Conservation (phyloP, 345 rosid species). For the Murraya paniculata region DNA sequence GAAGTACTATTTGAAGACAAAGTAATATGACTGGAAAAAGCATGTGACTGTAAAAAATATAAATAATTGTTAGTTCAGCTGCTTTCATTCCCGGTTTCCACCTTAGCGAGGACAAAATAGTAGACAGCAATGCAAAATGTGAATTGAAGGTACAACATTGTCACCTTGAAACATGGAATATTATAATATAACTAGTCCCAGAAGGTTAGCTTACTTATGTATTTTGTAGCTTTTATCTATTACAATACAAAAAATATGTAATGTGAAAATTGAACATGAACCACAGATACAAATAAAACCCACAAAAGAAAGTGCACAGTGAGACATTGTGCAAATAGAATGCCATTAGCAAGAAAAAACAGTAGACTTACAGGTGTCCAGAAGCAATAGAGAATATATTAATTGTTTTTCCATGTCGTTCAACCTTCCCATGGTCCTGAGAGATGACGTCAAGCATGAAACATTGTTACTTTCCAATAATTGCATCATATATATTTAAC, state of each 20-base stretch:
- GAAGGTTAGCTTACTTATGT: neutral
- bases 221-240: neutral
- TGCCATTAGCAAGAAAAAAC: slow-evolving; percentile 12
- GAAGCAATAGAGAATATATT: slow-evolving; percentile 96
- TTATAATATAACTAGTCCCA: neutral
- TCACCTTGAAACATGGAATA: neutral
- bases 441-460: slow-evolving; percentile 16
- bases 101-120: neutral
- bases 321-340: neutral
- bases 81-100: neutral
- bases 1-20: neutral
- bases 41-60: neutral
- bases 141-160: neutral
- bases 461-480: slow-evolving; percentile 12
- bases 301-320: neutral
- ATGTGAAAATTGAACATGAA: neutral
- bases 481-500: neutral
- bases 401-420: slow-evolving; percentile 73
- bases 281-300: neutral
- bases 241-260: neutral
- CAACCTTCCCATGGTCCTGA: slow-evolving; percentile 66
- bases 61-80: neutral
- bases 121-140: neutral
- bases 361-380: slow-evolving; percentile 85
- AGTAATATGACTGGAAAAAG: neutral